phyloP scores from a whole-genome alignment of 495 filamentous ascomycete species.

The Penicillium maclennaniae region DNA sequence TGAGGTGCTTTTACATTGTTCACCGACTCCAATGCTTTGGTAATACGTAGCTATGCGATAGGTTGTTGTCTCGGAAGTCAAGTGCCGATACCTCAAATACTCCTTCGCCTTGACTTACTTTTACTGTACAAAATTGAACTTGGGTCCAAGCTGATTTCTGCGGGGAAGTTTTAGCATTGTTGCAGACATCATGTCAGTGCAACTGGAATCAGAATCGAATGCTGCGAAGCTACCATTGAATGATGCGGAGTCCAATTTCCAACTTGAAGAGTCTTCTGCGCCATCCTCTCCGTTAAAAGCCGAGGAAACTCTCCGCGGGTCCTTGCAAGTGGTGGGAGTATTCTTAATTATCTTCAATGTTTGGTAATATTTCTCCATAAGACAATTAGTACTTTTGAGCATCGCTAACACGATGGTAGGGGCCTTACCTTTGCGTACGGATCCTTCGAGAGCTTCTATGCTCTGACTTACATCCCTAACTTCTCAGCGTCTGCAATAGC shows the following conservation, averaged over 20 bases:
- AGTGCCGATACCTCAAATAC: neutral
- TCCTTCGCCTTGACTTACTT: neutral
- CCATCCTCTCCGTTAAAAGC: neutral
- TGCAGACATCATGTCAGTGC: neutral
- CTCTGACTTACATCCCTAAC: conserved; percentile 22
- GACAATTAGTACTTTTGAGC: neutral
- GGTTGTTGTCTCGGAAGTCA: neutral
- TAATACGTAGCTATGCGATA: neutral
- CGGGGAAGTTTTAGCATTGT: too few relatives aligned
- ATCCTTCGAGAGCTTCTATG: conserved; percentile 43
- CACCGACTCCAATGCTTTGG: neutral
- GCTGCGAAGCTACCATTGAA: neutral
- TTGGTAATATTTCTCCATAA: neutral
- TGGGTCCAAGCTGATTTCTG: too few relatives aligned
- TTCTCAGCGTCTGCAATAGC: conserved; percentile 29
- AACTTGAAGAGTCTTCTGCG: neutral
- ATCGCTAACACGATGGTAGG: neutral
- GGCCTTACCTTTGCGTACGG: conserved; percentile 30
- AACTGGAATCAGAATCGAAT: neutral
- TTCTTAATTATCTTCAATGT: conserved; percentile 4
- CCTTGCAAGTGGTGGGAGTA: conserved; percentile 1
- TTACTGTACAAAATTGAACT: neutral
- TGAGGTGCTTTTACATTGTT: neutral
- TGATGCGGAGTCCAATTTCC: neutral
- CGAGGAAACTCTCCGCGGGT: neutral